These are phyloP conservation scores for Acanthochlamys bracteata DNA, from an alignment of 106 monocot species.

Conservation along the genomic window DNA sequence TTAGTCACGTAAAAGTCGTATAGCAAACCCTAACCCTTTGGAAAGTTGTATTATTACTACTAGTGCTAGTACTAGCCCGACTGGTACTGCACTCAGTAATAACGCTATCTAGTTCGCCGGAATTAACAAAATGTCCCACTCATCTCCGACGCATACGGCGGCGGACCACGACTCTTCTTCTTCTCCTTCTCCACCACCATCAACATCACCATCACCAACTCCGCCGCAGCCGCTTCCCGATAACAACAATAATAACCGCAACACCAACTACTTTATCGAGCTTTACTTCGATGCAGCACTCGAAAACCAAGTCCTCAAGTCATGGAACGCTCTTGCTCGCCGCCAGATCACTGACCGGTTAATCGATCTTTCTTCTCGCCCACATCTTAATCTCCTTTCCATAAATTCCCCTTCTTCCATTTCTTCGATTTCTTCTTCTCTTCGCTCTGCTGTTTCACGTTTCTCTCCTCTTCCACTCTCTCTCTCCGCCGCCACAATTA, in stretches of 20 bases:
- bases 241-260: not conserved
- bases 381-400: constrained; percentile 84
- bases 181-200: not conserved
- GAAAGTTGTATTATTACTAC: too few relatives aligned
- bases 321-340: constrained; percentile 96
- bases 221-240: not conserved
- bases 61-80: too few relatives aligned
- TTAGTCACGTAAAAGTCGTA: too few relatives aligned
- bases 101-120: too few relatives aligned
- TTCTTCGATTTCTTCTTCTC: constrained; percentile 27
- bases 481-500: constrained; percentile 48
- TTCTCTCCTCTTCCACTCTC: constrained; percentile 62
- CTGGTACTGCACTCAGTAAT: too few relatives aligned
- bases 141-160: too few relatives aligned
- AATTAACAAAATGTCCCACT: too few relatives aligned
- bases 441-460: constrained; percentile 66
- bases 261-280: constrained; percentile 49
- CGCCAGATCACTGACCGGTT: constrained; percentile 84
- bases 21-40: too few relatives aligned
- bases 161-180: not conserved
- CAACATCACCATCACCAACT: not conserved
- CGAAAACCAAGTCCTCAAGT: constrained; percentile 95
- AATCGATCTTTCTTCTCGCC: constrained; percentile 75
- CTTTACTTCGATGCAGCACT: constrained; percentile 97
- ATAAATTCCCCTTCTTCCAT: constrained; percentile 8